Base-by-base conservation (phyloP, 2,329 filamentous ascomycete species). In the Stagonosporopsis cucurbitacearum region DNA sequence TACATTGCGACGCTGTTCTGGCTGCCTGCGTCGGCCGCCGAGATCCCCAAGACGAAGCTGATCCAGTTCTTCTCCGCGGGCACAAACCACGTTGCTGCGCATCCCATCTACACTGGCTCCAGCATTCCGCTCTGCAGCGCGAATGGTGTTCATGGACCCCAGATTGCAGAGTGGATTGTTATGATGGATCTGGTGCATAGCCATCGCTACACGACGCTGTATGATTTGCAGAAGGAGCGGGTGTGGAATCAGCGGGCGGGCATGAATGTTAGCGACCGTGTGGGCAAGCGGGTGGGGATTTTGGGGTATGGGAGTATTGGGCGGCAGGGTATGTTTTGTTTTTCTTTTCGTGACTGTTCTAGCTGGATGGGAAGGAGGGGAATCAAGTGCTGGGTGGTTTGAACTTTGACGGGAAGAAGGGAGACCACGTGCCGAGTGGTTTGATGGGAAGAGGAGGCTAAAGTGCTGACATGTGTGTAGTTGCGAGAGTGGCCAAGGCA, bases 131-230 rank as follows among this genome's bases (percentile, higher is more conserved):
- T 87, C 52, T 82, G 82, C 3, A 85, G 81, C 3, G 80, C 79
- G 30, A 82, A 80, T 4, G 81, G 85, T 22, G 81, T 87, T 42
- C 84, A 86, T 65, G 85, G 84, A 1, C 86, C 87, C 0, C 84
- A 86, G 53, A 89, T 89, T 45, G 80, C 86, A 0, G 87, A 89
- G 75, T 89, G 86, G 86, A 82, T 86, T 12, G 72, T 88, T 25
- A 79, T 88, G 80, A 87, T 86, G 63, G 81, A 82, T 50, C 75
- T 88, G 2, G 78, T 82, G n/a, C 77, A 82, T 22, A 81, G 78
- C n/a, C 83, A 86, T 57, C 76, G 80, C 23, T 86, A 85, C 68
- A 78, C 80, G 39, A 45, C 73, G 28, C 69, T 85, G n/a, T 80
- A 87, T 45, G 80, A 87, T 44, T 77, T 79, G 57, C 87, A 89